Base-by-base conservation (phyloP, 1,139 yeast species). In the Suhomyces taliae region DNA sequence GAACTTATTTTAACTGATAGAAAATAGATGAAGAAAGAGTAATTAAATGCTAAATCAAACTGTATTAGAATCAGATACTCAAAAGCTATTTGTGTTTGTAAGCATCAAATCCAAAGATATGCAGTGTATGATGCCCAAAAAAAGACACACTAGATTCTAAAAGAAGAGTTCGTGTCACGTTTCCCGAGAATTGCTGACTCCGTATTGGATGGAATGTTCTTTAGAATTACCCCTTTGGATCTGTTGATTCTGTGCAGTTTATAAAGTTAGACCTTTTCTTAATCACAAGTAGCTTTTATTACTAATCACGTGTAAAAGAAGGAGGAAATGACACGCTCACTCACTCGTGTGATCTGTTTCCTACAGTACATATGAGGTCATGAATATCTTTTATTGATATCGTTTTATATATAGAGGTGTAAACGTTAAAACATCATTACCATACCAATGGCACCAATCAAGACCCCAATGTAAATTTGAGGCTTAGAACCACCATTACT, bases 241-340 rank as follows among this genome's bases (percentile, higher is more conserved):
- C 24, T 19, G 24, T 19, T 19, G 24, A 19, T 6, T 19, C 24
- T 19, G 6, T 19, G 24, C 24, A 19, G 24, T 19, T 19, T 19
- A 19, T 19, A 19, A 19, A 19, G 24, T 19, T 19, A 19, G 24
- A 19, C 24, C 24, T 19, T 19, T 19, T 19, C 24, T 19, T 29
- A 7, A 29, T 29, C 7, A 29, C 32, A 9, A 29, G 11, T 29
- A 4, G 5, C 9, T 9, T 11, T 9, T 11, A 36, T 40, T 44
- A 44, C 35, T 44, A 45, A 45, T 39, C 42, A 39, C 42, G 42
- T 39, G 42, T 11, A 32, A 8, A 10, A 11, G 8, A 14, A 10
- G 31, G 31, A 9, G 31, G 9, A 29, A 29, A 29, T 29, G 11
- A 29, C n/a, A 11, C 32, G 32, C n/a, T 19, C 24, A 19, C n/a